A percentile compares a stretch with the other conserved stretches of the same genome.
Conservation (phyloP, 2,329 filamentous ascomycete species). For the Lasiodiplodia sp. region DNA sequence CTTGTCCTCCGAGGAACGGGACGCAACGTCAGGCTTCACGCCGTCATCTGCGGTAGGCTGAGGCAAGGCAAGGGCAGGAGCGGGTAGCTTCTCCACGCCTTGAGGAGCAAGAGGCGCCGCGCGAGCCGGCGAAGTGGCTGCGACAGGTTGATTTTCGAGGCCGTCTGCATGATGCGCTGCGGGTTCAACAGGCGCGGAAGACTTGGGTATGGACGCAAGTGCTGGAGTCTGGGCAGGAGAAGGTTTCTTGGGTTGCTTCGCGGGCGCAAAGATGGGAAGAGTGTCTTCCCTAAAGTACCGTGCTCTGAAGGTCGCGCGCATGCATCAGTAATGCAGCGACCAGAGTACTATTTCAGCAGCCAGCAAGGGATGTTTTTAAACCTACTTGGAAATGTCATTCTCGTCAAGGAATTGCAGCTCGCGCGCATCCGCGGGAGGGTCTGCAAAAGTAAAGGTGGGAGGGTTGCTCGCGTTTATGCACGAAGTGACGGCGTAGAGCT, state of each 20-base stretch:
- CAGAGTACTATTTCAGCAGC: slow-evolving; percentile 13
- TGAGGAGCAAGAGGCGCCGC: slow-evolving; percentile 15
- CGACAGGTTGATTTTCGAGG: neutral
- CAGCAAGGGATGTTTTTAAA: slow-evolving; percentile 42
- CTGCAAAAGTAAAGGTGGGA: slow-evolving; percentile 62
- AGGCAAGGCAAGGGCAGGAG: slow-evolving; percentile 31
- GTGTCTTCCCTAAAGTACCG: slow-evolving; percentile 61
- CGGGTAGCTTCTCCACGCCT: slow-evolving; percentile 33
- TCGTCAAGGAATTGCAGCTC: slow-evolving; percentile 63
- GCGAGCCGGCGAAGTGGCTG: neutral
- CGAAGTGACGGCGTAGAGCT: slow-evolving; percentile 83
- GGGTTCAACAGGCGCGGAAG: slow-evolving; percentile 35
- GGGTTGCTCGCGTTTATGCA: slow-evolving; percentile 64
- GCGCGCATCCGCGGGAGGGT: slow-evolving; percentile 55
- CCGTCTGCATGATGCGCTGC: slow-evolving; percentile 19
- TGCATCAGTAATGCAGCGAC: slow-evolving; percentile 37
- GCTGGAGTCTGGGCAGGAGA: slow-evolving; percentile 37
- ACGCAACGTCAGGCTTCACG: slow-evolving; percentile 21
- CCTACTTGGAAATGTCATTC: slow-evolving; percentile 66
- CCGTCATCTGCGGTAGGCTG: slow-evolving; percentile 30
- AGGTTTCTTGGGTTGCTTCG: slow-evolving; percentile 37
- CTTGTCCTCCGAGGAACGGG: slow-evolving; percentile 34
- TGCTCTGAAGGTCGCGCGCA: slow-evolving; percentile 51
- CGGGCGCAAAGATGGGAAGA: slow-evolving; percentile 33
- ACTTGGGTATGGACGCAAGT: slow-evolving; percentile 40